A percentile compares a stretch with the other conserved stretches of the same genome.
phyloP scores from a whole-genome alignment of 306 rosid genomes.

The Leucaena leucocephala region DNA sequence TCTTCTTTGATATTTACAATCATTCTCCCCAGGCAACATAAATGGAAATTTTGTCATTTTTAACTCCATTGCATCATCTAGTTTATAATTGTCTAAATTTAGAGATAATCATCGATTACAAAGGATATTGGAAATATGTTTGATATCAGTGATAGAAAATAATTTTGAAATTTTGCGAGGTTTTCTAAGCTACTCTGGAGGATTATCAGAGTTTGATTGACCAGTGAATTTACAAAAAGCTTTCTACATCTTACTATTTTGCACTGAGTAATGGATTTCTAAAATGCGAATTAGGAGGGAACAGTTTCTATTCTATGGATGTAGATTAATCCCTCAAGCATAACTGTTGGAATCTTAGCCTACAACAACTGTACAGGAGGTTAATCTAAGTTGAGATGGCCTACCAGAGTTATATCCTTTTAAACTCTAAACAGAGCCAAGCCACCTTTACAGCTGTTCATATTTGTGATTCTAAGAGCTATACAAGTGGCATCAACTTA shows the following conservation, averaged over 20 bases:
- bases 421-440: constrained; percentile 16
- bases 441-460: not conserved
- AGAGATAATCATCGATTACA: constrained; percentile 1
- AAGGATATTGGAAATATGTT: constrained; percentile 11
- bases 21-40: not conserved
- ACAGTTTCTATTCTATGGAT: constrained; percentile 2
- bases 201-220: constrained; percentile 3
- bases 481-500: constrained; percentile 8
- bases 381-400: constrained; percentile 15
- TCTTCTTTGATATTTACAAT: constrained; percentile 7
- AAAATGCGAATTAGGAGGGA: constrained; percentile 2
- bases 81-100: constrained; percentile 25
- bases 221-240: constrained; percentile 1
- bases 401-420: not conserved
- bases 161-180: constrained; percentile 7
- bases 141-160: constrained; percentile 6
- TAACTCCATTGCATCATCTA: constrained; percentile 4
- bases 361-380: not conserved
- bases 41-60: constrained; percentile 10
- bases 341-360: constrained; percentile 24
- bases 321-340: constrained; percentile 5
- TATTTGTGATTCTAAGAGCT: constrained; percentile 16
- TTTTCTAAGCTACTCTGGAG: constrained; percentile 24
- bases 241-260: constrained; percentile 7
- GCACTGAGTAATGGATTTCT: constrained; percentile 15